phyloP scores from a whole-genome alignment of 331 rosid species.

The Cydonia oblonga region DNA sequence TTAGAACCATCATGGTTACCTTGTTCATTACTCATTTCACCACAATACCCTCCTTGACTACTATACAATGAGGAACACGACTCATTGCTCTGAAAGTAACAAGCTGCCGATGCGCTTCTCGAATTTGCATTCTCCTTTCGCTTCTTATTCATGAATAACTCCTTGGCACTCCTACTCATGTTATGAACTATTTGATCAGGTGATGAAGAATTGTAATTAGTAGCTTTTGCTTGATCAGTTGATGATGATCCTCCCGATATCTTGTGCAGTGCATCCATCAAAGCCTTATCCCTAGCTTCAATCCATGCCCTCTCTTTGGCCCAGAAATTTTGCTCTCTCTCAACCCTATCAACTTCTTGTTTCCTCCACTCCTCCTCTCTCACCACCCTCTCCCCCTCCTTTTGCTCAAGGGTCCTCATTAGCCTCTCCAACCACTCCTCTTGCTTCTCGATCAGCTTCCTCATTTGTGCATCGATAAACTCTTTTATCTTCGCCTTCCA shows the following conservation, averaged over 20 bases:
- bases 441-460: conserved; percentile 79
- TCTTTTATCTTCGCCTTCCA: conserved; percentile 73
- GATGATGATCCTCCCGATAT: conserved; percentile 30
- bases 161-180: not conserved
- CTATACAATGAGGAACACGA: conserved; percentile 30
- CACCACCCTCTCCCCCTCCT: conserved; percentile 60
- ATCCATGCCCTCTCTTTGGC: conserved; percentile 86
- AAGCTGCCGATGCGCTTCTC: conserved; percentile 13
- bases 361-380: conserved; percentile 89
- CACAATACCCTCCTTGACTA: conserved; percentile 44
- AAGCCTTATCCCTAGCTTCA: conserved; percentile 67
- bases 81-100: conserved; percentile 38
- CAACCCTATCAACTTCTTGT: conserved; percentile 47
- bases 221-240: not conserved
- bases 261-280: conserved; percentile 68
- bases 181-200: not conserved
- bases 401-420: conserved; percentile 55
- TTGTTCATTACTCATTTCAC: conserved; percentile 31
- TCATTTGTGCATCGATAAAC: conserved; percentile 72
- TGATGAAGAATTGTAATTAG: not conserved
- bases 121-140: conserved; percentile 61
- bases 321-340: conserved; percentile 72
- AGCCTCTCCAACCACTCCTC: conserved; percentile 81
- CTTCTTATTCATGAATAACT: conserved; percentile 35
- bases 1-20: conserved; percentile 29